Conservation (phyloP, 2,329 filamentous ascomycete species). For the Venturiaceae sp. region DNA sequence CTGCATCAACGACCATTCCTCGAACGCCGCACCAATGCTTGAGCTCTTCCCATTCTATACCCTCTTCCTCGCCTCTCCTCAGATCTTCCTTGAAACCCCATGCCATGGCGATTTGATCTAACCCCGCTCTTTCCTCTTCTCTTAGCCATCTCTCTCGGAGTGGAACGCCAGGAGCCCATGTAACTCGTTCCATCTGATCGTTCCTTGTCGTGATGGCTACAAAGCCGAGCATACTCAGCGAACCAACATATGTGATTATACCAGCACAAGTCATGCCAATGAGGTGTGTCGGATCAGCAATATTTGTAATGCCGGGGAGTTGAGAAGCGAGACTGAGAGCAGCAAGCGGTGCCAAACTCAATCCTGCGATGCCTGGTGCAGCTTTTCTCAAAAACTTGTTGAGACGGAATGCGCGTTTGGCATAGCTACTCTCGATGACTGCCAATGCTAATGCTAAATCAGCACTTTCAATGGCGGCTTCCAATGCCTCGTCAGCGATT, state of each 20-base stretch:
- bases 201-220: conserved; percentile 81
- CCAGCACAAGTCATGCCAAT: conserved; percentile 72
- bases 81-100: conserved; percentile 84
- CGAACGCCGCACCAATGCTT: conserved; percentile 73
- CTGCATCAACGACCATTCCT: conserved; percentile 83
- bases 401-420: conserved; percentile 54
- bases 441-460: conserved; percentile 70
- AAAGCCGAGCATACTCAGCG: conserved; percentile 71
- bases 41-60: conserved; percentile 78
- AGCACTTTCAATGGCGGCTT: conserved; percentile 68
- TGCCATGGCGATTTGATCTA: conserved; percentile 76
- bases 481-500: conserved; percentile 64
- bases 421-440: conserved; percentile 62
- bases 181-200: conserved; percentile 90
- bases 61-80: conserved; percentile 81
- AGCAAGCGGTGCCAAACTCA: conserved; percentile 52
- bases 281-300: conserved; percentile 32
- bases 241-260: conserved; percentile 72
- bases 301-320: conserved; percentile 59
- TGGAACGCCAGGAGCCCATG: conserved; percentile 76
- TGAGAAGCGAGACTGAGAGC: conserved; percentile 63
- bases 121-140: conserved; percentile 79
- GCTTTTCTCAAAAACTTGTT: conserved; percentile 58
- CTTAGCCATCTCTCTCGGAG: conserved; percentile 74
- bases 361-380: conserved; percentile 47